Percentiles rank a stretch among this genome's conserved stretches.
phyloP scores from a whole-genome alignment of 176 grass and related monocot genomes.

The Cymbopogon citratus region DNA sequence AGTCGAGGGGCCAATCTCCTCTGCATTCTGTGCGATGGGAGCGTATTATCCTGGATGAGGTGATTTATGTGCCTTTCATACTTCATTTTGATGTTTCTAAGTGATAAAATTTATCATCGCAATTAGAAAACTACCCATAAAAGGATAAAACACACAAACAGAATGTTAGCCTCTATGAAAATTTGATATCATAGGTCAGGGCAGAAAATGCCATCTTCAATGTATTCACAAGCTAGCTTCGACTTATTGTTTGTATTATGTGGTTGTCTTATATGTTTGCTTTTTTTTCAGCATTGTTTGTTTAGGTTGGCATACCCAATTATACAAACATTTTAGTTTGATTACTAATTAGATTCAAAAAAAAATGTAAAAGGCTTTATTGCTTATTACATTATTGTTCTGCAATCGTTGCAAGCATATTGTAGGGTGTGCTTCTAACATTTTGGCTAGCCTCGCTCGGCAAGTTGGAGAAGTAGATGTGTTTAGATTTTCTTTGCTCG shows the following conservation, averaged over 20 bases:
- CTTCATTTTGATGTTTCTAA: neutral
- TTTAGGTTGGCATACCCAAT: neutral
- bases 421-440: neutral
- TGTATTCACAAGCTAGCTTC: neutral
- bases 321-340: neutral
- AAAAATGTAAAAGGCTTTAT: neutral
- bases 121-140: neutral
- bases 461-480: neutral
- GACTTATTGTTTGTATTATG: neutral
- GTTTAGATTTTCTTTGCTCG: neutral
- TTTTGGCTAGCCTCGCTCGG: neutral
- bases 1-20: constrained; percentile 41
- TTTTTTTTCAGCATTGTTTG: neutral
- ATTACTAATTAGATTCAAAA: neutral
- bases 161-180: neutral
- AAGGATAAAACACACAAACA: neutral
- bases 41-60: constrained; percentile 94
- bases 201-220: neutral
- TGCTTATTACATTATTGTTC: no score
- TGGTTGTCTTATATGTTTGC: neutral
- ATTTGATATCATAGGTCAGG: neutral
- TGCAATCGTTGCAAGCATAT: neutral
- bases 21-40: constrained; percentile 83
- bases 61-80: constrained; percentile 26
- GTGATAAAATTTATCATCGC: neutral